Evolutionary conservation across 495 filamentous ascomycete genomes (phyloP), one percentile per base, ranked within the genome.

Genomic region (Parachaetomium inaequale): DNA sequence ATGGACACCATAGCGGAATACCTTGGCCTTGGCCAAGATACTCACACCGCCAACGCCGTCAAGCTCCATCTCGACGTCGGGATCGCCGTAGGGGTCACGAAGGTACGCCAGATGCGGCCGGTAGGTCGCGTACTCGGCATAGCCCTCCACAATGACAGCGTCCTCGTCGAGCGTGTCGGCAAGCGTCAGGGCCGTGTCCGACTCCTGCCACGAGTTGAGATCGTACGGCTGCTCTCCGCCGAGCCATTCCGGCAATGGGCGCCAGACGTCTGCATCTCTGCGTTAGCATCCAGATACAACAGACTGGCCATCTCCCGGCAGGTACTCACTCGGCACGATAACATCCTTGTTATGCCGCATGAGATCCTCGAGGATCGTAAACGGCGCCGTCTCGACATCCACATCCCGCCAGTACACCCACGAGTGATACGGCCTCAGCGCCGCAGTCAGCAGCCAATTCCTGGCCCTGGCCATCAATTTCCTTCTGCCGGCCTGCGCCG

Each of bases 351-450:
- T 94, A 68, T 99, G 95, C 58, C 94, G 84, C 95, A 99, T 99
- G 34, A 99, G 74, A 77, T 99, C 95, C 73, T 99, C 95, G 65
- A 99, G 74, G 60, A 99, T 98, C 2, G 95, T 98, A 66, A 88
- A 88, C 0, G 95, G 95, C 11, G 94, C 93, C 7, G 95, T 99
- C 76, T 97, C 91, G 14, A 99, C 95, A 75, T 99, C 95, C 25
- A 94, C 95, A 79, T 99, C 95, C 74, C 95, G 84, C 95, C 95
- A 99, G 69, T 99, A 99, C 28, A 99, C 95, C 95, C 95, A 99
- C 68, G 91, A 95, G 70, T 99, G 95, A 38, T 93, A 93, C 5
- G 95, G 95, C 51, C 94, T 84, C 42, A 99, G 78, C 19, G 95
- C 93, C 26, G 95, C 93, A 67, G 91, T 96, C 61, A 99, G 76